phyloP scores from a whole-genome alignment of 306 rosid species.

The Dalbergia cochinchinensis region DNA sequence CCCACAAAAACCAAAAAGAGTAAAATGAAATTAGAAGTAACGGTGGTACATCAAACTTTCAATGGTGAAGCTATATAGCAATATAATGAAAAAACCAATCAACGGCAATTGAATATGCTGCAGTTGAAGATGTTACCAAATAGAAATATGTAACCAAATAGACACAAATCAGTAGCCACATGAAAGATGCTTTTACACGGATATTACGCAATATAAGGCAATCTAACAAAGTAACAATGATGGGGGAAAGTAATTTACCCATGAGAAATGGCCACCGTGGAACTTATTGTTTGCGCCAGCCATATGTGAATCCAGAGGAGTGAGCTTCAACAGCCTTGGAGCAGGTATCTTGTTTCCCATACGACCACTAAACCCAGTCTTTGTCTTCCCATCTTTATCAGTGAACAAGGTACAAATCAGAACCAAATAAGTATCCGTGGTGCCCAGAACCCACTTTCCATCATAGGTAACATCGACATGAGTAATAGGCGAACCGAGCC shows the following conservation, averaged over 20 bases:
- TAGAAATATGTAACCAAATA: conserved; percentile 18
- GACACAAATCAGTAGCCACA: neutral
- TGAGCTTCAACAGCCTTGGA: conserved; percentile 89
- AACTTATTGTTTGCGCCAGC: conserved; percentile 80
- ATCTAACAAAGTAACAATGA: conserved; percentile 26
- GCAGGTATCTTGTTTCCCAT: conserved; percentile 90
- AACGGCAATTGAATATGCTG: conserved; percentile 20
- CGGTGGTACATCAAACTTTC: conserved; percentile 5
- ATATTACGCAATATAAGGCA: neutral
- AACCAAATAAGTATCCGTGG: conserved; percentile 81
- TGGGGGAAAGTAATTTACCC: conserved; percentile 61
- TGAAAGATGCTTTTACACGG: conserved; percentile 20
- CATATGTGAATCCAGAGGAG: conserved; percentile 91
- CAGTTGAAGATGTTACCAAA: conserved; percentile 18
- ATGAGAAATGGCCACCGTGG: conserved; percentile 94
- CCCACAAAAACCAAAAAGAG: neutral
- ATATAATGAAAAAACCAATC: neutral
- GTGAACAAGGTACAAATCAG: conserved; percentile 85
- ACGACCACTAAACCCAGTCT: conserved; percentile 86
- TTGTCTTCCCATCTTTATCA: conserved; percentile 90
- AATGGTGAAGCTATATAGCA: neutral
- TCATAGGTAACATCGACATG: conserved; percentile 90
- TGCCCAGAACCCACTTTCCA: conserved; percentile 92
- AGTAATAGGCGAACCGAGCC: conserved; percentile 84
- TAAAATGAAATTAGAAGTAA: conserved; percentile 10